Conservation (phyloP, 805 yeast genomes). For the Naumovozyma baii region DNA sequence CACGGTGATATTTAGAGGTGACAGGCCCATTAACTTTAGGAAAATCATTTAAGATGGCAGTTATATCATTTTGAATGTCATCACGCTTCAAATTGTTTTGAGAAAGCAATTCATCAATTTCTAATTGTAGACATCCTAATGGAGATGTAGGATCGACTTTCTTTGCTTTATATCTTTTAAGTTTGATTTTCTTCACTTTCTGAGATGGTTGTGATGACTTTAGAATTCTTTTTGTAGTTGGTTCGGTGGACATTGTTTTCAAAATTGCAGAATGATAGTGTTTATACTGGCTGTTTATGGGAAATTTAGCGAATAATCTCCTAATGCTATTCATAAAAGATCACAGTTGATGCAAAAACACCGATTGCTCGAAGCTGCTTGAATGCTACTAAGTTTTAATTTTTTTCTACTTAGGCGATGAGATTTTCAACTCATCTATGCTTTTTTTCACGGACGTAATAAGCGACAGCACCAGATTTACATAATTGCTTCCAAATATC, state of each 20-base stretch:
- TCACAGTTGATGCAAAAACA: no score
- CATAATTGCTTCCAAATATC: background rate
- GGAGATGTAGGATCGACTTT: slow-evolving; percentile 70
- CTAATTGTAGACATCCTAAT: slow-evolving; percentile 65
- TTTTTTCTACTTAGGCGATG: background rate
- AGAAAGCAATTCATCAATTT: slow-evolving; percentile 51
- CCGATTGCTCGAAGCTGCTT: no score
- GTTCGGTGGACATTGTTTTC: background rate
- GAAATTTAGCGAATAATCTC: no score
- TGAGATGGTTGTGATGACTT: slow-evolving; percentile 2
- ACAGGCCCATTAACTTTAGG: slow-evolving; percentile 25
- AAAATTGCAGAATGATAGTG: background rate
- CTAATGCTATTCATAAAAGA: no score
- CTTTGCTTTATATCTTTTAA: slow-evolving; percentile 50
- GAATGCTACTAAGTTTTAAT: no score
- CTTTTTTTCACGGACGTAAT: background rate
- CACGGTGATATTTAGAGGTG: slow-evolving; percentile 46
- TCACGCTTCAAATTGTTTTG: slow-evolving; percentile 35
- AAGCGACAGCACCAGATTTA: background rate
- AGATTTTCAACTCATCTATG: background rate
- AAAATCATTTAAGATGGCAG: slow-evolving; percentile 50
- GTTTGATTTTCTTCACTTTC: slow-evolving; percentile 23
- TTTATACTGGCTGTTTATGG: no score
- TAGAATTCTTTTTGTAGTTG: background rate
- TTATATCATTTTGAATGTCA: slow-evolving; percentile 56